These are phyloP conservation scores for Cladorrhinum sp. DNA, from an alignment of 2,329 filamentous ascomycete species.

Conservation along the genomic window DNA sequence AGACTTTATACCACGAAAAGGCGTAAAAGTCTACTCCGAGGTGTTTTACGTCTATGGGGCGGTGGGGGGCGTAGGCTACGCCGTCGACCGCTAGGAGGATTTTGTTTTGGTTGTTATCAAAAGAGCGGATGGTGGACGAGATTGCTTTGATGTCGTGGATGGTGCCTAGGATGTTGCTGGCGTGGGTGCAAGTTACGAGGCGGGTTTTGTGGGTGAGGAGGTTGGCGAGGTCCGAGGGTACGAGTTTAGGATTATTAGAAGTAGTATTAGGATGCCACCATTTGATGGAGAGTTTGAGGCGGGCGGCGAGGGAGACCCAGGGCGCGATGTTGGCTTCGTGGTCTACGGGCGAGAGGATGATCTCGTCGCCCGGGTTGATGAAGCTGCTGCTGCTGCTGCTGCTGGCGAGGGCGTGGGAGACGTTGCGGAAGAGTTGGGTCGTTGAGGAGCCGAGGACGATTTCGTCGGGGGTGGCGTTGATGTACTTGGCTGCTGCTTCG, in stretches of 20 bases:
- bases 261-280: slow-evolving; percentile 57
- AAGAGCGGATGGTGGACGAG: slow-evolving; percentile 48
- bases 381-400: no score
- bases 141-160: slow-evolving; percentile 62
- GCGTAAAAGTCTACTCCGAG: slow-evolving; percentile 72
- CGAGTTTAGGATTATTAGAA: slow-evolving; percentile 56
- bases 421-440: slow-evolving; percentile 72
- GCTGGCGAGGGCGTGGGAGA: slow-evolving; percentile 51
- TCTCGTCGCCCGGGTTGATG: slow-evolving; percentile 58
- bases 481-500: slow-evolving; percentile 63
- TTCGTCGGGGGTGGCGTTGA: slow-evolving; percentile 65
- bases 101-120: slow-evolving; percentile 45
- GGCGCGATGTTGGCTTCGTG: slow-evolving; percentile 76
- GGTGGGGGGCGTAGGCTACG: slow-evolving; percentile 73
- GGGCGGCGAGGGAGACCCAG: slow-evolving; percentile 66
- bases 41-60: slow-evolving; percentile 63
- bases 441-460: slow-evolving; percentile 72
- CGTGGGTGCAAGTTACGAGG: slow-evolving; percentile 70
- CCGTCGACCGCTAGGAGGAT: slow-evolving; percentile 71
- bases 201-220: slow-evolving; percentile 63
- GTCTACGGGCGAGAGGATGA: slow-evolving; percentile 69
- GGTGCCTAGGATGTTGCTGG: slow-evolving; percentile 69
- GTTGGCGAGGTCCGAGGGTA: slow-evolving; percentile 51
- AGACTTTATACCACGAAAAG: slow-evolving; percentile 84
- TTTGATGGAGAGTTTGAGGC: slow-evolving; percentile 59